Conservation (phyloP, 805 yeast species). For the Saccharomycopsis malanga region DNA sequence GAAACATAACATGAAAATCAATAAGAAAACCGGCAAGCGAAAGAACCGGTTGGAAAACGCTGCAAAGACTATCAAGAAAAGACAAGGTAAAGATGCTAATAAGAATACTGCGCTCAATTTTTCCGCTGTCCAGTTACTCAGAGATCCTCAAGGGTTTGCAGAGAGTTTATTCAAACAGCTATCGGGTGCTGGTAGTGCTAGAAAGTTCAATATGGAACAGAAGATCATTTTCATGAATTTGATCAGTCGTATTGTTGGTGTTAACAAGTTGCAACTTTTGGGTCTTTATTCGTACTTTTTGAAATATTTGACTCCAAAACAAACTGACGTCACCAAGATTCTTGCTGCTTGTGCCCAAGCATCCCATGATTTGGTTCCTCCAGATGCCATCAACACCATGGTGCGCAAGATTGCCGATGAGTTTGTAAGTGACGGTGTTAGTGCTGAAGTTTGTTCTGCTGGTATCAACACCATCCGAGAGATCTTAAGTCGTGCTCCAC, state of each 20-base stretch:
- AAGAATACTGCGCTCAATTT: slow-evolving; percentile 65
- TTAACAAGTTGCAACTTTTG: slow-evolving; percentile 84
- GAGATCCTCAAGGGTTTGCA: slow-evolving; percentile 98
- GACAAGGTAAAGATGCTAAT: slow-evolving; percentile 29
- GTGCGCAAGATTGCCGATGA: slow-evolving; percentile 94
- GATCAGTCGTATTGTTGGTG: slow-evolving; percentile 83
- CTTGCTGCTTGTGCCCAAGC: slow-evolving; percentile 98
- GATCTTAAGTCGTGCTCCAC: slow-evolving; percentile 85
- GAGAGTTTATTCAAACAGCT: slow-evolving; percentile 72
- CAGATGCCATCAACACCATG: slow-evolving; percentile 75
- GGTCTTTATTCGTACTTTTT: slow-evolving; percentile 86
- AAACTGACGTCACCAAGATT: slow-evolving; percentile 86
- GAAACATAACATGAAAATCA: slow-evolving; percentile 74
- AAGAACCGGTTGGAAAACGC: slow-evolving; percentile 76
- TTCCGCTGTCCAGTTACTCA: slow-evolving; percentile 85
- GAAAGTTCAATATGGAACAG: slow-evolving; percentile 77
- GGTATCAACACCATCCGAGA: slow-evolving; percentile 95
- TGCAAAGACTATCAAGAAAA: slow-evolving; percentile 59
- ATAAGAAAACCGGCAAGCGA: slow-evolving; percentile 75
- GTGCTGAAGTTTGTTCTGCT: slow-evolving; percentile 96
- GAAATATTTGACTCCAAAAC: slow-evolving; percentile 90
- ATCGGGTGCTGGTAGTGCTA: slow-evolving; percentile 59
- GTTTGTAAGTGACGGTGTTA: slow-evolving; percentile 96
- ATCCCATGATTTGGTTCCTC: slow-evolving; percentile 94
- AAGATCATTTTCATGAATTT: slow-evolving; percentile 83